Evolutionary conservation across 768 basidiomycete genomes (phyloP).

Genomic region (Suillus alpinus): DNA sequence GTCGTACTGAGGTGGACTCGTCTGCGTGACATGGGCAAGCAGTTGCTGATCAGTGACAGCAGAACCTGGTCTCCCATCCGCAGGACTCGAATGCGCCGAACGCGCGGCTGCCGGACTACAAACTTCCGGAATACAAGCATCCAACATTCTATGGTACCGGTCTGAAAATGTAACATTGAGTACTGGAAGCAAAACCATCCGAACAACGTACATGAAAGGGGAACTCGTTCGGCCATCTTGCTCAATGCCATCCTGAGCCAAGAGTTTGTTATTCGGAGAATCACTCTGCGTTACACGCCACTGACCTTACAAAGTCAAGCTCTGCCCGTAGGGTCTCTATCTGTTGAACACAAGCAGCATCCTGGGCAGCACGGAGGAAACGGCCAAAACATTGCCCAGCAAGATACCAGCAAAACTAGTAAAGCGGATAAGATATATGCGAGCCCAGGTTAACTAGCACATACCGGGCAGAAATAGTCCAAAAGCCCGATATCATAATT

Average conservation of each 20-base stretch:
- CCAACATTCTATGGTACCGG: constrained; percentile 24
- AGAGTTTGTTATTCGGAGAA: neutral
- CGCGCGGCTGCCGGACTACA: constrained; percentile 3
- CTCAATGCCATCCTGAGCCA: constrained; percentile 49
- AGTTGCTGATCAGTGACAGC: constrained; percentile 11
- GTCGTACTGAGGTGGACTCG: constrained; percentile 8
- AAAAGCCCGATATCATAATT: constrained; percentile 70
- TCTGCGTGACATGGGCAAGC: constrained; percentile 11
- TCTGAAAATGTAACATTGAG: constrained; percentile 7
- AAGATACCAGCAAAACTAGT: constrained; percentile 67
- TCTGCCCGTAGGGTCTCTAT: constrained; percentile 58
- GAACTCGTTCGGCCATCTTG: constrained; percentile 64
- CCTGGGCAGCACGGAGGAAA: constrained; percentile 62
- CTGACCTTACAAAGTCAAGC: constrained; percentile 67
- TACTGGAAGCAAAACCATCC: neutral
- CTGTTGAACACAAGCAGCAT: constrained; percentile 55
- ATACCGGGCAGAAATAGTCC: constrained; percentile 68
- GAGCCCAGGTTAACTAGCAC: constrained; percentile 14
- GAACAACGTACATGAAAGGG: constrained; percentile 49
- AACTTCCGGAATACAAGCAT: constrained; percentile 13
- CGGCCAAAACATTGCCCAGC: constrained; percentile 64
- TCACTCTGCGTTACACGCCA: constrained; percentile 4
- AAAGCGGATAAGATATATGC: constrained; percentile 1
- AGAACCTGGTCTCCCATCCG: constrained; percentile 6
- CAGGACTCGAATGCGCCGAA: constrained; percentile 4